These are phyloP conservation scores for Lecanicillium sp. DNA, from an alignment of 2,329 filamentous ascomycete species.

Conservation along the genomic window DNA sequence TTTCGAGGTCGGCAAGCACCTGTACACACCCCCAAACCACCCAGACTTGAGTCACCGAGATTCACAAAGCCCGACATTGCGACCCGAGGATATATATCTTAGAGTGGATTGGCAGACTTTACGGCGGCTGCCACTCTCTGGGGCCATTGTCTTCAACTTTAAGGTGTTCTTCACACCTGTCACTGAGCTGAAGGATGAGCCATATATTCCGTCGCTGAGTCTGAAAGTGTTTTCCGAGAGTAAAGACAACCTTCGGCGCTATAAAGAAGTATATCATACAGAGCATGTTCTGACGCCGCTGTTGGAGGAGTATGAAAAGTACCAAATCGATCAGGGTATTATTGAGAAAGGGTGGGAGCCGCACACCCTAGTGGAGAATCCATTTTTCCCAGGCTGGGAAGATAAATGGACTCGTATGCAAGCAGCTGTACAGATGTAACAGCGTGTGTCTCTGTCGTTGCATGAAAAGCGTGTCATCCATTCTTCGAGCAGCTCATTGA, in stretches of 20 bases:
- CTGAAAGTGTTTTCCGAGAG: constrained; percentile 58
- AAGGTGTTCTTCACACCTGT: constrained; percentile 73
- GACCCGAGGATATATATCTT: constrained; percentile 53
- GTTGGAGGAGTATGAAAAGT: constrained; percentile 40
- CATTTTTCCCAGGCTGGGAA: constrained; percentile 68
- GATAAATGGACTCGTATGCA: no score
- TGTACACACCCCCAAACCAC: constrained; percentile 67
- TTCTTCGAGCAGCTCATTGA: no score
- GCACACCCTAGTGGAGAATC: constrained; percentile 64
- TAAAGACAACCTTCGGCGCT: constrained; percentile 64
- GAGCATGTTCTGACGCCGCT: constrained; percentile 64
- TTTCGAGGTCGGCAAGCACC: constrained; percentile 64
- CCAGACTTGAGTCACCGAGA: constrained; percentile 54
- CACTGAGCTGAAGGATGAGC: constrained; percentile 60
- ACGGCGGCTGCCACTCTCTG: constrained; percentile 68
- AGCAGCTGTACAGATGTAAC: no score
- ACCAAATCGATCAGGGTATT: no score
- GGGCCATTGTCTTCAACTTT: constrained; percentile 77
- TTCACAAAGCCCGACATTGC: constrained; percentile 48
- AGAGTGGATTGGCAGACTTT: constrained; percentile 87
- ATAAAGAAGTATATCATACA: constrained; percentile 76
- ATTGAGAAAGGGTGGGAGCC: constrained; percentile 26
- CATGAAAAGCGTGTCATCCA: no score
- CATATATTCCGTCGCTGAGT: constrained; percentile 62
- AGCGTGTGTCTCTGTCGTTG: no score